Evolutionary conservation across 2,329 filamentous ascomycete genomes (phyloP).

Genomic region (Pseudocercospora vitis): DNA sequence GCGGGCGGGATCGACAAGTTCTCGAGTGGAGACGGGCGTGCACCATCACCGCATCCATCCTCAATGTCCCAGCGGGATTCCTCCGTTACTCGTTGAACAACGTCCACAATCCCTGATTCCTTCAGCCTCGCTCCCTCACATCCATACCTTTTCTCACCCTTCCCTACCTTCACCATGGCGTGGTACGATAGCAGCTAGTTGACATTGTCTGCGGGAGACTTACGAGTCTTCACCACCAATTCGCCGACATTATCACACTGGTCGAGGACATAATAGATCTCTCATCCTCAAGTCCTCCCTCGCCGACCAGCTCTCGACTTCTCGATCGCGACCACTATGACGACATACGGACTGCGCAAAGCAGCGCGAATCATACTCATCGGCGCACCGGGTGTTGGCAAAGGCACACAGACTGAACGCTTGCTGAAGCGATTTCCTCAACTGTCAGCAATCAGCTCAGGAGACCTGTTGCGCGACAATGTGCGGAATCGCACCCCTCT

Average conservation of each 20-base stretch:
- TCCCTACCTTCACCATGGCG: slow-evolving; percentile 20
- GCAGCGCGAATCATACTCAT: slow-evolving; percentile 93
- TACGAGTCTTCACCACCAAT: slow-evolving; percentile 19
- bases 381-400: slow-evolving; percentile 93
- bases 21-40: too few relatives aligned
- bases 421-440: slow-evolving; percentile 84
- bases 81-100: slow-evolving; percentile 7
- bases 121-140: slow-evolving; percentile 4
- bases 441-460: slow-evolving; percentile 87
- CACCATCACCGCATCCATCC: background rate
- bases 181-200: slow-evolving; percentile 33
- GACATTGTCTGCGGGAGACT: slow-evolving; percentile 9
- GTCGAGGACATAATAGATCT: too few relatives aligned
- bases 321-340: slow-evolving; percentile 9
- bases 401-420: slow-evolving; percentile 88
- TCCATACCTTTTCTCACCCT: background rate
- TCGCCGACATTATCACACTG: slow-evolving; percentile 5
- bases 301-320: too few relatives aligned
- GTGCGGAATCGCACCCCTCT: slow-evolving; percentile 84
- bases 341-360: slow-evolving; percentile 47
- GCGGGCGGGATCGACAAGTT: too few relatives aligned
- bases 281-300: too few relatives aligned
- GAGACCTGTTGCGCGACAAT: slow-evolving; percentile 88
- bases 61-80: background rate
- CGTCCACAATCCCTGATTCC: slow-evolving; percentile 2